Evolutionary conservation across 768 basidiomycete species (phyloP), one percentile per base, ranked within the genome.

Genomic region (Fomitopsis serialis): DNA sequence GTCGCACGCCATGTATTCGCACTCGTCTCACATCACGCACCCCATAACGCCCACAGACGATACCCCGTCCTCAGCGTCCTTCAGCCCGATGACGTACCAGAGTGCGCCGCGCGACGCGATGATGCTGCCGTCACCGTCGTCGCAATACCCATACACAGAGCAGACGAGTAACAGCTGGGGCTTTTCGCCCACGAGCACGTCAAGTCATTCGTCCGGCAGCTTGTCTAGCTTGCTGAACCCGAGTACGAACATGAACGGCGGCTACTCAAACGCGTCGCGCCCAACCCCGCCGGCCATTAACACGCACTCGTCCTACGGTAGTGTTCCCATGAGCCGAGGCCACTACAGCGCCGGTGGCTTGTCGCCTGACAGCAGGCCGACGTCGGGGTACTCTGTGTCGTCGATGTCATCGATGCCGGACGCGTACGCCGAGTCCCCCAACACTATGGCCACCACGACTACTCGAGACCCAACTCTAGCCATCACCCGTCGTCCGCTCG

Each of bases 291-390:
- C 66, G 24, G 45, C 56, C 24, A 59, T 63, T 52, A 65, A 61
- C 44, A 62, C 61, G 6, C 63, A 66, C 49, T 58, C 64, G 15
- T 60, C 87, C 3, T 89, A 87, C 70, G 83, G 84, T 7, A 80
- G 78, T 27, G 77, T 86, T 74, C 81, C 83, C 40, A 78, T 87
- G 75, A 78, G 82, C 64, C 76, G 76, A 42, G 81, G 84, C 56
- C 83, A 85, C 60, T 80, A 81, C 52, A 81, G 82, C 34, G 87
- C 86, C 0, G 88, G 87, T 0, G 73, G 75, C 8, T 68, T 89
- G 58, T 92, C 90, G 3, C 90, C 90, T 5, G 90, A 92, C 66
- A 89, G 87, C 68, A 83, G 90, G 48, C 90, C 90, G 1, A 86
- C 85, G 1, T 91, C 90, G 0, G 88, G 90, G 17, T 92, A 92